Percentiles rank a stretch among this genome's conserved stretches.
Evolutionary conservation across 768 basidiomycete genomes (phyloP).

Genomic region (Mycena amicta): DNA sequence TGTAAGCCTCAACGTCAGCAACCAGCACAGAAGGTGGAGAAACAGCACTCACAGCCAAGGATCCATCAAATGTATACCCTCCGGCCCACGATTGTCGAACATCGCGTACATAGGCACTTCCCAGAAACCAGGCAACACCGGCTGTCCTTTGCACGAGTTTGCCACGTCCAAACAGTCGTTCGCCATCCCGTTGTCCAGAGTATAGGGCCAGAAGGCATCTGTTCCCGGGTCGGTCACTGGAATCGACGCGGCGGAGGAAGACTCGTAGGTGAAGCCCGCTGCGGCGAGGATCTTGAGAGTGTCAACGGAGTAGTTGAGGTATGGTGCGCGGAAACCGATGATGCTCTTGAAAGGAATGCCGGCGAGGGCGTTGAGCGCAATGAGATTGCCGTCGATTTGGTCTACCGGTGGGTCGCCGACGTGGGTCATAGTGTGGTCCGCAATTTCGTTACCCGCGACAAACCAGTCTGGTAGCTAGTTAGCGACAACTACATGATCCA

Average conservation of each 20-base stretch:
- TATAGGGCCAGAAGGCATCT: constrained; percentile 85
- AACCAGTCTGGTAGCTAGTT: constrained; percentile 57
- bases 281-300: constrained; percentile 59
- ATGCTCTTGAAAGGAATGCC: constrained; percentile 71
- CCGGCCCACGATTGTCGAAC: constrained; percentile 60
- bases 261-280: constrained; percentile 74
- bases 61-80: constrained; percentile 75
- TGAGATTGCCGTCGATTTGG: constrained; percentile 78
- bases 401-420: constrained; percentile 61
- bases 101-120: constrained; percentile 83
- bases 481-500: not conserved
- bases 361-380: constrained; percentile 75
- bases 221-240: constrained; percentile 67
- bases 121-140: constrained; percentile 76
- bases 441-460: constrained; percentile 83
- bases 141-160: constrained; percentile 66
- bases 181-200: constrained; percentile 78
- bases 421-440: constrained; percentile 86
- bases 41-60: constrained; percentile 55
- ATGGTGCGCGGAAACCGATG: constrained; percentile 77
- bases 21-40: not conserved
- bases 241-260: constrained; percentile 57
- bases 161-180: constrained; percentile 67
- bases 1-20: not conserved
- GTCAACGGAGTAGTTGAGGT: constrained; percentile 64